phyloP scores from a whole-genome alignment of 768 basidiomycete genomes.

The Tylopilus rubrobrunneus region DNA sequence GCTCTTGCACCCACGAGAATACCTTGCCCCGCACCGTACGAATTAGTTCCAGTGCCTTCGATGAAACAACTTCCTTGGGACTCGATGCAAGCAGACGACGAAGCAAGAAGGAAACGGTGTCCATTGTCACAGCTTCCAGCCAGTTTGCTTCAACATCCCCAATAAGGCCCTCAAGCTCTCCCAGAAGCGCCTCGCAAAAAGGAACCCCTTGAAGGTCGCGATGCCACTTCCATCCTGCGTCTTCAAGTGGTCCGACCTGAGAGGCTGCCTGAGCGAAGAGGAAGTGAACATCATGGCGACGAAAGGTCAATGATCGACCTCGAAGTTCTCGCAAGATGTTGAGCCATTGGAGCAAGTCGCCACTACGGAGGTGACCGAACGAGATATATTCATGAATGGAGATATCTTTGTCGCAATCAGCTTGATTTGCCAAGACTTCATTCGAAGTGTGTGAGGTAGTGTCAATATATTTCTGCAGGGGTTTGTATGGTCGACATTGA shows the following conservation, averaged over 20 bases:
- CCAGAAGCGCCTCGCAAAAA: too few species aligned
- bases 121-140: too few species aligned
- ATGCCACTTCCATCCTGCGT: too few species aligned
- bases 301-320: neutral
- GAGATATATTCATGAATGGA: neutral
- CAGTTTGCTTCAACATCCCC: too few species aligned
- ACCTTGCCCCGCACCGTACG: too few species aligned
- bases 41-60: too few species aligned
- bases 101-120: too few species aligned
- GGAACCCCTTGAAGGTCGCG: too few species aligned
- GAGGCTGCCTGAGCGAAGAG: conserved; percentile 17
- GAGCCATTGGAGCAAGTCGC: neutral
- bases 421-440: neutral
- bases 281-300: neutral
- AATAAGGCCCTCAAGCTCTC: too few species aligned
- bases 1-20: too few species aligned
- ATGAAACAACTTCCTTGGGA: too few species aligned
- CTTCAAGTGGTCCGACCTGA: conserved; percentile 35
- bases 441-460: neutral
- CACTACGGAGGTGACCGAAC: neutral
- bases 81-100: too few species aligned
- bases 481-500: neutral
- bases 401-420: neutral
- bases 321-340: neutral
- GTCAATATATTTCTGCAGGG: neutral